Percentiles rank a stretch among this genome's conserved stretches.
These are phyloP conservation scores for Cicer bijugum DNA, from an alignment of 306 rosid species.

Conservation along the genomic window DNA sequence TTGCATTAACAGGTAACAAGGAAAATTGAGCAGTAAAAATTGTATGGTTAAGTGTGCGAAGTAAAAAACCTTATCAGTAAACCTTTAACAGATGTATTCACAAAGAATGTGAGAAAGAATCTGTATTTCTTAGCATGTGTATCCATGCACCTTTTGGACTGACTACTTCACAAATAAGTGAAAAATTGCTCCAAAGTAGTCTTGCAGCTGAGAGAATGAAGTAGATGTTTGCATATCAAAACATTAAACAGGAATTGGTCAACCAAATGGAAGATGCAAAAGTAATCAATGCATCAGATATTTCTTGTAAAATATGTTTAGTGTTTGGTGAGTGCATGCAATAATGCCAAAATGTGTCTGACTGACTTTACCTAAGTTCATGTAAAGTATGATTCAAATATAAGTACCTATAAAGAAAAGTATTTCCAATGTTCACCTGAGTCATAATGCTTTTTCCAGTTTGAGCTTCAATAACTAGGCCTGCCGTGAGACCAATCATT, in stretches of 20 bases:
- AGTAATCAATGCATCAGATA: conserved; percentile 26
- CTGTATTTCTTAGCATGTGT: conserved; percentile 41
- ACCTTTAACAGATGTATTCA: conserved; percentile 34
- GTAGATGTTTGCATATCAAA: conserved; percentile 22
- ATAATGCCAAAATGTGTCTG: not conserved
- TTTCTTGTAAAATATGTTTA: conserved; percentile 2
- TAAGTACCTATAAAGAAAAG: not conserved
- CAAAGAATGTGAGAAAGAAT: conserved; percentile 53
- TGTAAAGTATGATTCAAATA: conserved; percentile 8
- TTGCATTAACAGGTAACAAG: conserved; percentile 30
- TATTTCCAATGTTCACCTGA: conserved; percentile 61
- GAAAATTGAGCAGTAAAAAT: conserved; percentile 30
- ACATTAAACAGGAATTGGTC: conserved; percentile 32
- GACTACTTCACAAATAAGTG: conserved; percentile 59
- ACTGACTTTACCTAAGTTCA: conserved; percentile 21
- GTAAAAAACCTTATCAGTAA: conserved; percentile 35
- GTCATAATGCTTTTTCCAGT: conserved; percentile 75
- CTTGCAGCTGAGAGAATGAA: conserved; percentile 66
- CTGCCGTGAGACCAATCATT: conserved; percentile 89
- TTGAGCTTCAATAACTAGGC: conserved; percentile 80
- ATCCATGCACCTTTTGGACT: conserved; percentile 31
- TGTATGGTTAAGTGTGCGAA: conserved; percentile 37
- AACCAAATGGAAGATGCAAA: conserved; percentile 39
- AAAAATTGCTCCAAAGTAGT: conserved; percentile 61
- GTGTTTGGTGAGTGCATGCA: conserved; percentile 32